phyloP scores from a whole-genome alignment of 805 yeast species.

The Pichia kluyveri region DNA sequence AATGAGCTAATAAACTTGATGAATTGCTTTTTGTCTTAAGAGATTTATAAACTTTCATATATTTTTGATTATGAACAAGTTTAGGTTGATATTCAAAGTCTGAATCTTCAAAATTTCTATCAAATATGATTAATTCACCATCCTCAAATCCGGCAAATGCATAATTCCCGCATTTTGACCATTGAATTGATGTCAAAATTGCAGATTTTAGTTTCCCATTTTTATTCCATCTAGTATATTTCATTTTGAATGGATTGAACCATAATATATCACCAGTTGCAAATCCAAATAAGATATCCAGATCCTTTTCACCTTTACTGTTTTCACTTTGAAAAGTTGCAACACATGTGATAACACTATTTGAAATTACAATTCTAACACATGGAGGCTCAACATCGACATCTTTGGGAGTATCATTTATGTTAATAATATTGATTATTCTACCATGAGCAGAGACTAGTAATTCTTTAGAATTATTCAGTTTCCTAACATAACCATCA shows the following conservation, averaged over 20 bases:
- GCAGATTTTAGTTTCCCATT: conserved; percentile 33
- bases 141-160: conserved; percentile 54
- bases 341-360: conserved; percentile 32
- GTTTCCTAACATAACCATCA: conserved; percentile 23
- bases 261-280: conserved; percentile 61
- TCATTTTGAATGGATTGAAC: conserved; percentile 42
- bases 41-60: conserved; percentile 24
- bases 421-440: conserved; percentile 36
- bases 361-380: conserved; percentile 32
- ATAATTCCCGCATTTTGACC: conserved; percentile 38
- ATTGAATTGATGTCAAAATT: conserved; percentile 37
- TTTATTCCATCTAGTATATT: conserved; percentile 45
- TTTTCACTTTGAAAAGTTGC: conserved; percentile 22
- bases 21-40: conserved; percentile 1
- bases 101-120: conserved; percentile 41
- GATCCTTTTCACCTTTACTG: conserved; percentile 23
- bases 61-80: conserved; percentile 23
- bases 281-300: conserved; percentile 53
- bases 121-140: conserved; percentile 49
- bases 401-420: conserved; percentile 28
- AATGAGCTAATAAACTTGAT: conserved; percentile 46
- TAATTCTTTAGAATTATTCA: conserved; percentile 22
- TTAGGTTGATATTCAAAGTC: conserved; percentile 19
- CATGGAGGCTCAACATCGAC: conserved; percentile 37
- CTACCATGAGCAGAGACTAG: conserved; percentile 41